These are phyloP conservation scores for Fremontodendron californicum DNA, from an alignment of 345 rosid species.

Conservation along the genomic window DNA sequence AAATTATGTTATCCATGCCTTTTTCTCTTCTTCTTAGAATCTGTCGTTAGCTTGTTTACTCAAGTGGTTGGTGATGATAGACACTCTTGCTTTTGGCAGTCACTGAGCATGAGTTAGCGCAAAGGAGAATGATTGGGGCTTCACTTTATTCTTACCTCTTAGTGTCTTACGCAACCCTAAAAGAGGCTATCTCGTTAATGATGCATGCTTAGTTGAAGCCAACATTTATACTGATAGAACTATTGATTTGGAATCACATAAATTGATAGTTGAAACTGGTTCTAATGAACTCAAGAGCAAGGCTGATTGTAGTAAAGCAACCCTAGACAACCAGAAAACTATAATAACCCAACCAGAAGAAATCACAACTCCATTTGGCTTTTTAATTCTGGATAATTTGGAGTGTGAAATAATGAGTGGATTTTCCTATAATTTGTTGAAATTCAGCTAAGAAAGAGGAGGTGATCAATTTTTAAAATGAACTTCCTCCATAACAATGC, in stretches of 20 bases:
- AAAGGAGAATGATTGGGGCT: slow-evolving; percentile 49
- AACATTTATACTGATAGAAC: background rate
- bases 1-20: background rate
- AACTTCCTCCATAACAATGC: background rate
- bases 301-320: background rate
- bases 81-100: slow-evolving; percentile 29
- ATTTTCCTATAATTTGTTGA: background rate
- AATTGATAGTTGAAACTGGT: background rate
- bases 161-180: slow-evolving; percentile 43
- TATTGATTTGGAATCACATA: background rate
- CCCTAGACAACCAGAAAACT: background rate
- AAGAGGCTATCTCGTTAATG: slow-evolving; percentile 52
- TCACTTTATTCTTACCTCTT: slow-evolving; percentile 51
- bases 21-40: background rate
- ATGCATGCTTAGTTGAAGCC: slow-evolving; percentile 8
- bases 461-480: background rate
- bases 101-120: slow-evolving; percentile 51
- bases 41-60: no score
- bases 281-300: background rate
- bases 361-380: background rate
- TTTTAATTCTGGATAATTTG: background rate
- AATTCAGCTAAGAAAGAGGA: background rate
- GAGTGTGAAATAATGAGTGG: background rate
- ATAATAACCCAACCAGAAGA: background rate
- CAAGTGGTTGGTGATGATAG: background rate